These are phyloP conservation scores for Trichomonas tenax DNA, from an alignment of 208 protist genomes.

Conservation along the genomic window DNA sequence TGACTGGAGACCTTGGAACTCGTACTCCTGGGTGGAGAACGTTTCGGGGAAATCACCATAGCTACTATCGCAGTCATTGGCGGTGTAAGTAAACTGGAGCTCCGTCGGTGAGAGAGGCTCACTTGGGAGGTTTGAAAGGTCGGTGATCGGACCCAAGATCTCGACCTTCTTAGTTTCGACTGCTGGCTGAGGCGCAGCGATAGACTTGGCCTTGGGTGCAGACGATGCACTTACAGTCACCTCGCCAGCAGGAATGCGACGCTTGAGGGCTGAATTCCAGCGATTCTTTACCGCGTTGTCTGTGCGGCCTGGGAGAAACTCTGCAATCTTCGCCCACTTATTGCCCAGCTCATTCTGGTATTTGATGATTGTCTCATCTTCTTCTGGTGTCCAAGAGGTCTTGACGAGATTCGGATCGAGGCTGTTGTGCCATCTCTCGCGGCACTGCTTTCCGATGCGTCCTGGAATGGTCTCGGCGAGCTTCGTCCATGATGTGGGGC, in stretches of 20 bases:
- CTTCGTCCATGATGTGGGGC: not conserved
- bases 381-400: conserved; percentile 37
- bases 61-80: not conserved
- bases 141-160: not conserved
- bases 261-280: conserved; percentile 43
- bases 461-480: not conserved
- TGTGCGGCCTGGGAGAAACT: conserved; percentile 37
- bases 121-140: not conserved
- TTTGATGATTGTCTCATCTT: conserved; percentile 37
- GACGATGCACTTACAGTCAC: not conserved
- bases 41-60: not conserved
- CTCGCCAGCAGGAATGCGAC: not conserved
- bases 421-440: conserved; percentile 37
- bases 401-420: conserved; percentile 40
- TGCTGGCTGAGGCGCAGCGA: not conserved
- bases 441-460: not conserved
- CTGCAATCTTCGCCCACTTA: conserved; percentile 38
- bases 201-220: not conserved
- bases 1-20: not conserved
- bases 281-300: conserved; percentile 45
- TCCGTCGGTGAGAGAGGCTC: not conserved
- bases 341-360: conserved; percentile 36
- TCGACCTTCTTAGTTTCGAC: not conserved
- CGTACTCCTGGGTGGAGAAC: not conserved
- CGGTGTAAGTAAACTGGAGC: not conserved